A percentile compares a stretch with the other conserved stretches of the same genome.
These are phyloP conservation scores for Mucor piriformis DNA, from an alignment of 371 early-diverging fungal genomes.

Conservation along the genomic window DNA sequence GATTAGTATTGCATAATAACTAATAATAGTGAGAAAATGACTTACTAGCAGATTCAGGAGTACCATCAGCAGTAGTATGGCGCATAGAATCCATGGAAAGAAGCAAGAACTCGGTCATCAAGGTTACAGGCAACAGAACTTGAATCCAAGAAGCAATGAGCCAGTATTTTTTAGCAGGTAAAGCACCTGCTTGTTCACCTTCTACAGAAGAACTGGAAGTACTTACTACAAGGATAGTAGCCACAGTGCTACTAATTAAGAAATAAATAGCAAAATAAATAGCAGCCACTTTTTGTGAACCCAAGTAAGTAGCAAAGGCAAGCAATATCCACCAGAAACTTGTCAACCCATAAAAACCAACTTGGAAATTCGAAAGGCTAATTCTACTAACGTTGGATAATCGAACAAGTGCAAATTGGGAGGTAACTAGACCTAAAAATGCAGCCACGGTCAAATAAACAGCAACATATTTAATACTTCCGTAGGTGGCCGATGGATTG, in stretches of 20 bases:
- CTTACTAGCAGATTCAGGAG: constrained; percentile 52
- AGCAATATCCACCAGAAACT: constrained; percentile 50
- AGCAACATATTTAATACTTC: constrained; percentile 19
- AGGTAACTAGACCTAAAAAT: constrained; percentile 24
- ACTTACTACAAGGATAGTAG: constrained; percentile 22
- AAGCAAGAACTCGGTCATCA: constrained; percentile 45
- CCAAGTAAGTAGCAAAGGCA: constrained; percentile 34
- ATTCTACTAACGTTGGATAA: background rate
- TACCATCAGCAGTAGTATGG: constrained; percentile 57
- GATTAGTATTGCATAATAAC: background rate
- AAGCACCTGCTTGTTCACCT: too few relatives aligned
- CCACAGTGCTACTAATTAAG: constrained; percentile 37
- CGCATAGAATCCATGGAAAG: constrained; percentile 51
- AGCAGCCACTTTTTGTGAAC: constrained; percentile 30
- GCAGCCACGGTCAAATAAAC: constrained; percentile 22
- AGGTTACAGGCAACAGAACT: constrained; percentile 35
- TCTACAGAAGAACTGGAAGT: background rate
- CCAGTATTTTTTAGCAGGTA: too few relatives aligned
- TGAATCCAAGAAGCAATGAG: constrained; percentile 40
- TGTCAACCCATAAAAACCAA: constrained; percentile 37
- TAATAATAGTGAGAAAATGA: background rate
- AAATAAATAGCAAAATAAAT: constrained; percentile 48
- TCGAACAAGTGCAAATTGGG: constrained; percentile 16
- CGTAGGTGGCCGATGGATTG: constrained; percentile 39
- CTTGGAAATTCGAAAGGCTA: constrained; percentile 6